Evolutionary conservation across 164 flowering plant genomes (phyloP).

Genomic region (Brasenia schreberi): DNA sequence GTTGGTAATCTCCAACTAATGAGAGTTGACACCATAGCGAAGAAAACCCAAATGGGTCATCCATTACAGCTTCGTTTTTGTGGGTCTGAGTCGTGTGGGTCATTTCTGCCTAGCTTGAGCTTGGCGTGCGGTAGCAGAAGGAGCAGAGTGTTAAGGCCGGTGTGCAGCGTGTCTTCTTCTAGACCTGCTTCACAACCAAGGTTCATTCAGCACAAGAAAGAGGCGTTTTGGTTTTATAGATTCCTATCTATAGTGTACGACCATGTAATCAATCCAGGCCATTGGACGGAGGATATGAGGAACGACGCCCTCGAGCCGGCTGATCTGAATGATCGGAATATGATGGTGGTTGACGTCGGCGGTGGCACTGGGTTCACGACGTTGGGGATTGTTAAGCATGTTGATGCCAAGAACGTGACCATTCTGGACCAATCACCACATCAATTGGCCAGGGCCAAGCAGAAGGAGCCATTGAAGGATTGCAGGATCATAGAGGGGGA

Average conservation of each 20-base stretch:
- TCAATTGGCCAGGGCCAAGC: constrained; percentile 73
- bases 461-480: constrained; percentile 58
- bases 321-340: constrained; percentile 34
- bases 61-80: not conserved
- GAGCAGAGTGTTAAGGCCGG: constrained; percentile 11
- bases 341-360: constrained; percentile 72
- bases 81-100: not conserved
- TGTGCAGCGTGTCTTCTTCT: constrained; percentile 35
- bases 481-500: constrained; percentile 69
- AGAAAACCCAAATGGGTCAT: not conserved
- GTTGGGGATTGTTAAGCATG: constrained; percentile 66
- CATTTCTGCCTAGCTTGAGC: not conserved
- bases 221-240: constrained; percentile 80
- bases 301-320: constrained; percentile 79
- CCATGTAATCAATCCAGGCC: constrained; percentile 63
- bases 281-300: constrained; percentile 87
- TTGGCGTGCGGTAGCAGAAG: constrained; percentile 7
- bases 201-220: constrained; percentile 73
- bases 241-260: constrained; percentile 64
- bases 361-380: constrained; percentile 84
- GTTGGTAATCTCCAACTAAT: not conserved
- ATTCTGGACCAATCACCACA: constrained; percentile 77
- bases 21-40: not conserved
- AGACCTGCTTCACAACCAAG: constrained; percentile 64
- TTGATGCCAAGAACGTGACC: constrained; percentile 69